These are phyloP conservation scores for Debaryomyces sp. DNA, from an alignment of 1,139 yeast genomes.

Conservation along the genomic window DNA sequence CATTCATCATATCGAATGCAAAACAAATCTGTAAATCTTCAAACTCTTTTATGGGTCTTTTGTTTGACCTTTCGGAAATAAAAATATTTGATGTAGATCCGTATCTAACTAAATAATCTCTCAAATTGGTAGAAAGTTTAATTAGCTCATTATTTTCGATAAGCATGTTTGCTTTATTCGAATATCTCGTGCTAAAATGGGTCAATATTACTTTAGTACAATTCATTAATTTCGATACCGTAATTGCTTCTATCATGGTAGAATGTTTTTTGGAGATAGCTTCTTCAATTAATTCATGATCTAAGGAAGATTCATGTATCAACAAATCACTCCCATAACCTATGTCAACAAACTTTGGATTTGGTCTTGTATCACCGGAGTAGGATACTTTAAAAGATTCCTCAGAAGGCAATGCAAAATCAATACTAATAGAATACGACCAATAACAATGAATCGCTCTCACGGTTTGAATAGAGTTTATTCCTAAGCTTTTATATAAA, in stretches of 20 bases:
- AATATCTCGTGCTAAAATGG: conserved; percentile 91
- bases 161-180: conserved; percentile 57
- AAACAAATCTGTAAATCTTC: conserved; percentile 40
- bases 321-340: conserved; percentile 75
- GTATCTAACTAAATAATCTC: conserved; percentile 27
- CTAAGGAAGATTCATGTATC: conserved; percentile 92
- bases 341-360: conserved; percentile 55
- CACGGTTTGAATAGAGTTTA: conserved; percentile 53
- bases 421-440: conserved; percentile 74
- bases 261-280: conserved; percentile 85
- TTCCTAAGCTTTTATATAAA: conserved; percentile 29
- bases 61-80: conserved; percentile 14
- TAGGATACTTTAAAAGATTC: conserved; percentile 70
- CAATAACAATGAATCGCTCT: conserved; percentile 84
- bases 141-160: conserved; percentile 26
- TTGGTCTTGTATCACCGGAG: conserved; percentile 96
- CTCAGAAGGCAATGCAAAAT: conserved; percentile 38
- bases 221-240: conserved; percentile 68
- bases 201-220: conserved; percentile 76
- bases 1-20: conserved; percentile 46
- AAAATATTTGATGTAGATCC: conserved; percentile 31
- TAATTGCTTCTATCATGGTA: conserved; percentile 87
- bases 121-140: conserved; percentile 24
- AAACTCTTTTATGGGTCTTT: conserved; percentile 18
- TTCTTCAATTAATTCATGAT: conserved; percentile 76